A percentile compares a stretch with the other conserved stretches of the same genome.
phyloP scores from a whole-genome alignment of 768 basidiomycete species.

The Udeniomyces megalosporus region DNA sequence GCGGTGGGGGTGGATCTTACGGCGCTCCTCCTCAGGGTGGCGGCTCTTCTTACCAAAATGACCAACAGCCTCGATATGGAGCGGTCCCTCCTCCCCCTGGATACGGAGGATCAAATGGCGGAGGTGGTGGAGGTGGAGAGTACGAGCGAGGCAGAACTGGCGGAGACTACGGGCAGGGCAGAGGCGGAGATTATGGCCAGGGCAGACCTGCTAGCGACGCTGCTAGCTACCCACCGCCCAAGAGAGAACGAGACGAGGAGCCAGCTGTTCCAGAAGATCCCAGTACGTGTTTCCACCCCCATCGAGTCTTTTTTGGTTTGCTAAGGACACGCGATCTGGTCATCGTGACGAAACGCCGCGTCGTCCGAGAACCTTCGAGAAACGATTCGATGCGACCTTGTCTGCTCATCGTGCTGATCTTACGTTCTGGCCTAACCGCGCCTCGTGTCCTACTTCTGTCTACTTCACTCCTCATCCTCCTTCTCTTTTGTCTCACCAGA shows the following conservation, averaged over 20 bases:
- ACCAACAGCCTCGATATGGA: not conserved
- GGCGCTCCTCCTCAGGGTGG: not conserved
- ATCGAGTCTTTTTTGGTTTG: too few relatives aligned
- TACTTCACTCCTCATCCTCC: not conserved
- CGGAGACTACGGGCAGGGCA: not conserved
- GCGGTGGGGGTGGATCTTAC: not conserved
- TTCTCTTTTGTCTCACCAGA: constrained; percentile 34
- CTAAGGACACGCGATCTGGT: too few relatives aligned
- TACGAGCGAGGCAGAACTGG: not conserved
- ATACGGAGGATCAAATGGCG: not conserved
- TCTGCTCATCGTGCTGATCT: not conserved
- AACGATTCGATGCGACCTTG: not conserved
- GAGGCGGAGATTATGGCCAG: not conserved
- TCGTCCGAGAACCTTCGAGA: too few relatives aligned
- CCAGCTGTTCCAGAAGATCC: not conserved
- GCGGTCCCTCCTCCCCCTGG: not conserved
- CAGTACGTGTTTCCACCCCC: too few relatives aligned
- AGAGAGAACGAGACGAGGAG: not conserved
- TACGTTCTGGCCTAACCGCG: not conserved
- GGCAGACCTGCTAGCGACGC: not conserved
- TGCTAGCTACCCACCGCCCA: not conserved
- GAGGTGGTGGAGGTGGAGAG: not conserved
- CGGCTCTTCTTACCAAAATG: not conserved
- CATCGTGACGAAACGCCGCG: too few relatives aligned
- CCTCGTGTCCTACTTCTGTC: not conserved